Base-by-base conservation (phyloP, 139 green algal genomes). In the Chlorella sp. region DNA sequence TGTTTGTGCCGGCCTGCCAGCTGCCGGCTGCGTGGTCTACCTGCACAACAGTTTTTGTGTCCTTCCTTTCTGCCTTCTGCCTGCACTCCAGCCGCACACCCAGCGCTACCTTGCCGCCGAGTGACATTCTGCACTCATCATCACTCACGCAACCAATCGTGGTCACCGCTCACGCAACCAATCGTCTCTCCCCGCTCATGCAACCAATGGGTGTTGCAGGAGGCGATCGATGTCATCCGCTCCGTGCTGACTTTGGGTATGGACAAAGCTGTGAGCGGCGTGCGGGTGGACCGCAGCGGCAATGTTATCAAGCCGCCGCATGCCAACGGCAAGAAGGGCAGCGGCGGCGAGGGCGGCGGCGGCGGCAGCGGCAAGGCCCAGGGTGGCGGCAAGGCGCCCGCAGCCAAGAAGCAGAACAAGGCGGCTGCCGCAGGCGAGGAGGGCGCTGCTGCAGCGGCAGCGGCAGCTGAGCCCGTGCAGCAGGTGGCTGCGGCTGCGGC, bases 201-300 rank as follows among this genome's bases (percentile, higher is more conserved):
- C 56, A 40, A 30, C 40, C 26, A 56, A 11, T 60, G 5, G 32
- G 8, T 62, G 3, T 43, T 91, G 6, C 79, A 91, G 64, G 89
- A 95, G 36, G 76, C 70, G 7, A 80, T 93, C 41, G 79, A 81
- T 32, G 68, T 90, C 30, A 44, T 96, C 41, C 80, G 91, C 26
- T 85, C 90, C 13, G 85, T 95, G 14, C 40, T 96, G 51, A 73
- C 74, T 14, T 72, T 95, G 20, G 94, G 94, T 13, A 58, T 95
- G 76, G 92, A 95, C n/a, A 92, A 91, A 54, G 92, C 94, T 8
- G 56, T 94, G 14, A 93, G 88, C 38, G 94, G 94, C 1, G 44
- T 90, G 17, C 81, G 93, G 22, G 38, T 92, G 19, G 83, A 81
- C 54, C 28, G 44, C 14, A 26, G 79, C 34, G 83, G 87, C 40